Evolutionary conservation across 202 grass and related monocot genomes (phyloP).

Genomic region (Zoysia matrella): DNA sequence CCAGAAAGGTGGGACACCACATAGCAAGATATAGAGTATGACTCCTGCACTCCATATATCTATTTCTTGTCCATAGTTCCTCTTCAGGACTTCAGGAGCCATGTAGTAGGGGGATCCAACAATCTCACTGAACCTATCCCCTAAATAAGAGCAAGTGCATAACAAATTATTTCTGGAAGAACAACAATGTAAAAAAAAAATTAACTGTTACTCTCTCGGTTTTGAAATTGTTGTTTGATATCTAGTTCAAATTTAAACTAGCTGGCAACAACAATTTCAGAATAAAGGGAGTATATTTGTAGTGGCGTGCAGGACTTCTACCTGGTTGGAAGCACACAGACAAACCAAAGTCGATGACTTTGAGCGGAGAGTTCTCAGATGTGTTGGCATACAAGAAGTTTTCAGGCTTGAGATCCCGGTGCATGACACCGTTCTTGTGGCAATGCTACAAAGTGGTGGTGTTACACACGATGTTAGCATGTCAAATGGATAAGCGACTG

Average conservation of each 20-base stretch:
- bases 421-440: slow-evolving; percentile 81
- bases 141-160: slow-evolving; percentile 21
- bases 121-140: slow-evolving; percentile 80
- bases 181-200: too few relatives aligned
- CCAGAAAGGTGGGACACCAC: slow-evolving; percentile 96
- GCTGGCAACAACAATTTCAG: too few relatives aligned
- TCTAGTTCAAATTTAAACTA: too few relatives aligned
- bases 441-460: slow-evolving; percentile 58
- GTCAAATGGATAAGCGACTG: background rate
- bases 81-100: slow-evolving; percentile 93
- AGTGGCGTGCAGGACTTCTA: slow-evolving; percentile 11
- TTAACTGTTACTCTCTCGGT: too few relatives aligned
- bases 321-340: slow-evolving; percentile 87
- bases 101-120: slow-evolving; percentile 97
- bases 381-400: slow-evolving; percentile 80
- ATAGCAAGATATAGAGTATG: slow-evolving; percentile 92
- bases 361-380: slow-evolving; percentile 79
- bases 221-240: too few relatives aligned
- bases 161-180: too few relatives aligned
- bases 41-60: slow-evolving; percentile 96
- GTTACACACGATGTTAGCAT: background rate
- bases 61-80: slow-evolving; percentile 83
- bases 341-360: slow-evolving; percentile 93
- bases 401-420: slow-evolving; percentile 83
- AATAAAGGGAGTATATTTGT: too few relatives aligned